These are phyloP conservation scores for Rugonectria rugulosa DNA, from an alignment of 2,329 filamentous ascomycete species.

Conservation along the genomic window DNA sequence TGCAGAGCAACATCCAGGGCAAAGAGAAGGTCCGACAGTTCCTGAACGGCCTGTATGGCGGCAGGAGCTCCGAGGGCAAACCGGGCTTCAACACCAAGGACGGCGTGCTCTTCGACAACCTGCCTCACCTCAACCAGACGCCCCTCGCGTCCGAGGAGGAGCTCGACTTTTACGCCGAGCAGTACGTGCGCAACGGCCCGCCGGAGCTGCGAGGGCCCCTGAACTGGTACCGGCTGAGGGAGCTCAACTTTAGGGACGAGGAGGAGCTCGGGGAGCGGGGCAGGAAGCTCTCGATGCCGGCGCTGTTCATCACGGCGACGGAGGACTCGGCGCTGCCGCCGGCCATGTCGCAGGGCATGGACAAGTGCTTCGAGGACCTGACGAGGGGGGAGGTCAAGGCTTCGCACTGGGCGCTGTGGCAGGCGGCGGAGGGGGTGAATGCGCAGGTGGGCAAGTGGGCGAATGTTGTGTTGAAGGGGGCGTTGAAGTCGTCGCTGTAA, in stretches of 20 bases:
- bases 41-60: constrained; percentile 76
- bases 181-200: constrained; percentile 67
- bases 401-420: constrained; percentile 83
- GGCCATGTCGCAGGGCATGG: constrained; percentile 76
- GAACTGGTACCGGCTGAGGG: constrained; percentile 85
- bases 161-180: constrained; percentile 76
- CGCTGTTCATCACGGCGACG: constrained; percentile 77
- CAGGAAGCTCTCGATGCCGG: constrained; percentile 63
- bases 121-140: constrained; percentile 64
- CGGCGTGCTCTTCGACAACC: constrained; percentile 70
- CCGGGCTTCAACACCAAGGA: constrained; percentile 63
- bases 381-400: constrained; percentile 71
- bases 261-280: constrained; percentile 63
- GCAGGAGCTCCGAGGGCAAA: constrained; percentile 62
- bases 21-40: constrained; percentile 73
- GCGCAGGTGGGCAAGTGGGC: constrained; percentile 72
- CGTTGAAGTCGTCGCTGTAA: constrained; percentile 40
- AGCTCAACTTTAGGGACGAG: constrained; percentile 82
- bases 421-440: constrained; percentile 77
- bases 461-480: constrained; percentile 49
- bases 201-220: constrained; percentile 77
- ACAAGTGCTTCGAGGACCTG: constrained; percentile 68
- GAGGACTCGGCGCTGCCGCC: constrained; percentile 77
- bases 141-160: constrained; percentile 72
- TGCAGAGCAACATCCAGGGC: constrained; percentile 66